Conservation (phyloP, 176 grass and related monocot species). For the Alopecurus myosuroides region DNA sequence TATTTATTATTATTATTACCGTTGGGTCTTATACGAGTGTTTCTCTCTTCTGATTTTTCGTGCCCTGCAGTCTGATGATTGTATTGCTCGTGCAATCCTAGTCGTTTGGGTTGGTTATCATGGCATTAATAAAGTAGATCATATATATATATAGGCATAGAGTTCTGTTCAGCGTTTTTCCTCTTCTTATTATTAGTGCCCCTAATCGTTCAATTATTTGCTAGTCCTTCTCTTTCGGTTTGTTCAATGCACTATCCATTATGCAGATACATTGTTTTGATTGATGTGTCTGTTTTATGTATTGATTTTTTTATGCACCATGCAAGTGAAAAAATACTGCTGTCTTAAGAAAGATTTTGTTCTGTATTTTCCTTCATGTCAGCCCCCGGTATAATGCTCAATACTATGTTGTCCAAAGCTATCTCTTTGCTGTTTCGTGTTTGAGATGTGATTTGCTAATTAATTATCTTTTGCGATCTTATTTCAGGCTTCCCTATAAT, state of each 20-base stretch:
- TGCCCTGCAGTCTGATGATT: neutral
- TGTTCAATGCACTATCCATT: neutral
- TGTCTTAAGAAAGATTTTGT: neutral
- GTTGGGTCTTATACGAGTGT: neutral
- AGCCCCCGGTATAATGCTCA: neutral
- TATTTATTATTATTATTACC: neutral
- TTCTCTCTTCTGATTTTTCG: neutral
- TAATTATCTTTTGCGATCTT: slow-evolving; percentile 5
- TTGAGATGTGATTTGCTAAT: neutral
- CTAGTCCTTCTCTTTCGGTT: slow-evolving; percentile 1
- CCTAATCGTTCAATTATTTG: neutral
- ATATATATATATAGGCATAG: neutral
- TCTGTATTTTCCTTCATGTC: neutral
- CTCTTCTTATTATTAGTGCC: neutral
- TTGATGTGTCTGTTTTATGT: neutral
- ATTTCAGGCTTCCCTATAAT: slow-evolving; percentile 86
- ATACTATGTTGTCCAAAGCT: neutral
- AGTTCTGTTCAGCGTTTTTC: neutral
- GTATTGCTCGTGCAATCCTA: neutral
- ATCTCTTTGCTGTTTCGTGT: neutral
- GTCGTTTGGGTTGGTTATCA: neutral
- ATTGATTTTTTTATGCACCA: neutral
- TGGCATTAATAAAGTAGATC: neutral
- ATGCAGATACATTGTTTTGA: neutral
- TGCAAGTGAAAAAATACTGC: neutral